Evolutionary conservation across 2,329 filamentous ascomycete genomes (phyloP), one percentile per base, ranked within the genome.

Genomic region (Trichophaea hybrida): DNA sequence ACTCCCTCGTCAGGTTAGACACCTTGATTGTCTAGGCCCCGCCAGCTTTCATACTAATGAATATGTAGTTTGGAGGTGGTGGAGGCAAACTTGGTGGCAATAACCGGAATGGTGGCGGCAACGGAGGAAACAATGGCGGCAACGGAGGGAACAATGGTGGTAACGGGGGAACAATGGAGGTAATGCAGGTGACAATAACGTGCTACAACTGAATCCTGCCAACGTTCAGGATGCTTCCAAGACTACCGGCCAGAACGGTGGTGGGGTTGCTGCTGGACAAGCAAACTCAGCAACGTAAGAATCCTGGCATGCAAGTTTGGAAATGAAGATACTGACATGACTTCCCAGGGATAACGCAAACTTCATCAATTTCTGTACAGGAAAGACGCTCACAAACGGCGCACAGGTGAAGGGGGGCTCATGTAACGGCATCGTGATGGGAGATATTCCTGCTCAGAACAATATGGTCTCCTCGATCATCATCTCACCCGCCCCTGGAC

Each of bases 361-460:
- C 73, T 82, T 82, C 69, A 80, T 82, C 76, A 82, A 82, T 75
- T 80, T 81, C 70, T 82, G 80, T 68, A 61, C 70, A 4, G 78
- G 77, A 50, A 66, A 76, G 69, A 77, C 73, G 0, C 69, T 81
- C 52, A 84, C 81, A 64, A 81, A 85, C 67, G 82, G 81, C 67
- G 71, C 77, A 33, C 81, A 84, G 69, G 73, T 77, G 55, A 74
- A 73, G 60, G 70, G 66, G 4, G 82, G 82, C 17, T 84, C 81
- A 38, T 85, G 82, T 73, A 85, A 84, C 69, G 78, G 78, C 69
- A 76, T 82, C 65, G 72, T 78, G 79, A 74, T 70, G 77, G 75
- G 80, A 60, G 75, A 80, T 59, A 82, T 83, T 50, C 80, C 80
- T 4, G 68, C 75, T n/a, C 70, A 71, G 49, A 69, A 70, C 64